Base-by-base conservation (phyloP, 73 alveolate species). In the Paramecium sonneborni region DNA sequence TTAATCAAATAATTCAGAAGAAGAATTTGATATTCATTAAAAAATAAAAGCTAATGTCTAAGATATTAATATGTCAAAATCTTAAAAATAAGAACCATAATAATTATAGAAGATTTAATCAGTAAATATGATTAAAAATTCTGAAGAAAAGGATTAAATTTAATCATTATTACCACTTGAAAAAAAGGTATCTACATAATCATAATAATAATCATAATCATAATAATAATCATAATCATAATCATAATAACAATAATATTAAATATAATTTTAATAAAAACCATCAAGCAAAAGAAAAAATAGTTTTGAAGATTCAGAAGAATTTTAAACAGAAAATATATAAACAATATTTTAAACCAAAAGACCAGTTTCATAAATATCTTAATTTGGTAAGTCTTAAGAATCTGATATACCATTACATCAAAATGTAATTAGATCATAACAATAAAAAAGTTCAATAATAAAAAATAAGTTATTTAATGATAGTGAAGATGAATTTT, bases 261-360 rank as follows among this genome's bases (percentile, higher is more conserved):
- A n/a, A n/a, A n/a, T n/a, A 62, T 30, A 62, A 18, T 57, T 0
- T 1, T 21, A 57, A 2, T 26, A 35, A 72, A n/a, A 9, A 72
- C 55, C n/a, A 5, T 34, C 32, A 72, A 28, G 57, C 4, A 72
- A 72, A 72, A 72, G 86, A 38, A 72, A 72, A 18, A 72, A 32
- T 37, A 72, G 86, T 37, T 72, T 72, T 72, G 86, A 72, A 72
- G 86, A 72, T 35, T 72, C 86, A 1, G 86, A 72, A 34, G 86
- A 72, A 0, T 34, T 15, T 35, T 34, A 72, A 32, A 30, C 86
- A 32, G 32, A 72, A 35, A 20, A 72, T 12, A 41, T 37, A 20
- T 38, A 72, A 38, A 72, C 86, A n/a, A 72, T 72, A 6, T 72
- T 72, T 34, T 72, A 72, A 38, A 38, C 44, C 5, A 72, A 37